A percentile compares a stretch with the other conserved stretches of the same genome.
These are phyloP conservation scores for Teratosphaeria viscida DNA, from an alignment of 2,329 filamentous ascomycete species.

Conservation along the genomic window DNA sequence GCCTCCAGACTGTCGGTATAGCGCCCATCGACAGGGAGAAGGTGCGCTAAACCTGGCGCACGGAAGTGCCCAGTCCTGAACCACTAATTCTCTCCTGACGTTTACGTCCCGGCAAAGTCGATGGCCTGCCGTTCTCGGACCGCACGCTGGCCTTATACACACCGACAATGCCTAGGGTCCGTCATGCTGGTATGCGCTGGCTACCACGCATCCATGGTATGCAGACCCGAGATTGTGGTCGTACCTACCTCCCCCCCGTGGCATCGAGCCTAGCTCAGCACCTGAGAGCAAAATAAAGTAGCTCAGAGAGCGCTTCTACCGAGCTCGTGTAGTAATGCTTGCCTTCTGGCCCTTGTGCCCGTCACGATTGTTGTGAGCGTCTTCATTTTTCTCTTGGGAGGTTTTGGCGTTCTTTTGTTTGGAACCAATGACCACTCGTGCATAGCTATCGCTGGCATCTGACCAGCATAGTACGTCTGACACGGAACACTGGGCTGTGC, in stretches of 20 bases:
- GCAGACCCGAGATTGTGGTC: not conserved
- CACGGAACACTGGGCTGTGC: not conserved
- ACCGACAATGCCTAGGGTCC: not conserved
- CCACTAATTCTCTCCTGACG: not conserved
- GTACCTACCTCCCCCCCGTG: not conserved
- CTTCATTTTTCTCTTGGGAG: not conserved
- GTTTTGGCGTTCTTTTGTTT: not conserved
- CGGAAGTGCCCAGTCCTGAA: not conserved
- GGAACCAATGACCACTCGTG: not conserved
- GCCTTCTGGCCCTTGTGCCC: not conserved
- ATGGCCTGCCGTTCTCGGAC: not conserved
- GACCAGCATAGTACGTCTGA: not conserved
- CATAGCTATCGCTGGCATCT: not conserved
- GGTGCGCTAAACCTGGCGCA: not conserved
- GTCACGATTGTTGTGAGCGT: not conserved
- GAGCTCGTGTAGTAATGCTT: not conserved
- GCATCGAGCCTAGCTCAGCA: not conserved
- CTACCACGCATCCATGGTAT: not conserved
- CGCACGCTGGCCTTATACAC: not conserved
- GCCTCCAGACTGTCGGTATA: not conserved
- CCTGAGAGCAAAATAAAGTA: not conserved
- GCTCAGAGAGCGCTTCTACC: not conserved
- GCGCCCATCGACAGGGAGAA: not conserved
- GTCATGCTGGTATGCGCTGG: not conserved
- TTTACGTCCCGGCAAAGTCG: not conserved